Evolutionary conservation across 768 basidiomycete species (phyloP), one percentile per base, ranked within the genome.

Genomic region (Phaeotremella skinneri): DNA sequence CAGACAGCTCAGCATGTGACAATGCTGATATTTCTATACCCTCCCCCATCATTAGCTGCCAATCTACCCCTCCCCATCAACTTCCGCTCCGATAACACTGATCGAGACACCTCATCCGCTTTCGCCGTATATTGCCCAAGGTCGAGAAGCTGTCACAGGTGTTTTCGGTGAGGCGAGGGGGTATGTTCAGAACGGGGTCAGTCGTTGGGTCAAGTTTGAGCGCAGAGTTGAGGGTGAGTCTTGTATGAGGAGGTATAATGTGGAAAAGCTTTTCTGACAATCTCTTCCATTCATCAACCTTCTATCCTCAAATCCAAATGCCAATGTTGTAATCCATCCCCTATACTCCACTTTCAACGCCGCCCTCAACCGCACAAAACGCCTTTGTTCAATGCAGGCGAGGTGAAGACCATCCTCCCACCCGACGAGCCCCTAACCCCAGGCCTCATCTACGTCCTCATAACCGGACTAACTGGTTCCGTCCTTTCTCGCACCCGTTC

Each of bases 381-480:
- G n/a, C n/a, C 29, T 21, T 32, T 27, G 9, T 50, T 20, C n/a
- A 9, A 29, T 43, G 21, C 73, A 94, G 92, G 81, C 59, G 86
- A 90, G 62, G 80, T 97, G 30, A 91, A 91, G 76, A 83, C 87
- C 4, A 83, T 98, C 66, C 79, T 91, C 14, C 86, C 90, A 0
- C 82, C 85, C 0, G 81, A 87, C 53, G 94, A 97, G 78, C 81
- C 86, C 0, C 83, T 96, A 27, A 91, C 87, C 9, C 93, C 93
- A 0, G 90, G 89, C n/a, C 70, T 88, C 3, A 85, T 97, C 54
- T 97, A 94, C 80, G 87, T 90, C 47, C 90, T 91, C 49, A 83
- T 98, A 49, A 85, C 90, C 2, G 85, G 90, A 14, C 85, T 98
- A 49, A 87, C 89, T 2, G 90, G 89, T 1, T 91, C 91, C 56